phyloP scores from a whole-genome alignment of 495 filamentous ascomycete genomes.

The Daldinia vernicosa region DNA sequence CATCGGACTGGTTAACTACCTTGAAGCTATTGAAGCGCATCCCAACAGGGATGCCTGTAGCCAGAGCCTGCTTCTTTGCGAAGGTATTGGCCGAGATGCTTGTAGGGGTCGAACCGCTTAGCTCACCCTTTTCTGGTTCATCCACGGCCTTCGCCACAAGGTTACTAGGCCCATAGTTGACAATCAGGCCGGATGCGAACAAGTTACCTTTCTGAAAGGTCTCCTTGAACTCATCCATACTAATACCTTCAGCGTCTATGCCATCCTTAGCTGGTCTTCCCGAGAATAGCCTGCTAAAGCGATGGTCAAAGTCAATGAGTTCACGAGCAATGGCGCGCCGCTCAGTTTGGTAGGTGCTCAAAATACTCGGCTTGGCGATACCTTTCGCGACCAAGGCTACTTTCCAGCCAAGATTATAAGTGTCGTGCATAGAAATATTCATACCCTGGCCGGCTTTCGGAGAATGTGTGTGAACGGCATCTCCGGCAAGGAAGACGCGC shows the following conservation, averaged over 20 bases:
- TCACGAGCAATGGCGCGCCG: conserved; percentile 74
- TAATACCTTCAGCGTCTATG: conserved; percentile 54
- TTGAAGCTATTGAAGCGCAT: conserved; percentile 67
- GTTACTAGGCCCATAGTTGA: conserved; percentile 40
- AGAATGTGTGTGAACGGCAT: conserved; percentile 70
- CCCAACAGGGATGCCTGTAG: conserved; percentile 61
- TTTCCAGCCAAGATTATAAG: conserved; percentile 82
- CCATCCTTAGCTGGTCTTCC: conserved; percentile 56
- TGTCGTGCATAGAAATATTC: conserved; percentile 74
- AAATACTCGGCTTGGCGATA: conserved; percentile 60
- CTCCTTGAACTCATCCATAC: conserved; percentile 57
- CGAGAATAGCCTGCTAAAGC: conserved; percentile 60
- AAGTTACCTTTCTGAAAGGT: conserved; percentile 49
- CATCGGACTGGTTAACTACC: conserved; percentile 68
- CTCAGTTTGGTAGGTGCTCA: conserved; percentile 76
- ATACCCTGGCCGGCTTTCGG: conserved; percentile 81
- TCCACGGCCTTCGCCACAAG: conserved; percentile 28
- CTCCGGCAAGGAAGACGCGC: conserved; percentile 70
- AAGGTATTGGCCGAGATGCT: conserved; percentile 49
- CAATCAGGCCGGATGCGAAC: conserved; percentile 45
- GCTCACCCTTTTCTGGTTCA: conserved; percentile 57
- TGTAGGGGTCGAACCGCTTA: conserved; percentile 63
- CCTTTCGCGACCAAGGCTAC: conserved; percentile 67
- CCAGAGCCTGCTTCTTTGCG: conserved; percentile 42
- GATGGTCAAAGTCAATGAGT: conserved; percentile 76